These are phyloP conservation scores for Lyophyllum atratum DNA, from an alignment of 768 basidiomycete species.

Conservation along the genomic window DNA sequence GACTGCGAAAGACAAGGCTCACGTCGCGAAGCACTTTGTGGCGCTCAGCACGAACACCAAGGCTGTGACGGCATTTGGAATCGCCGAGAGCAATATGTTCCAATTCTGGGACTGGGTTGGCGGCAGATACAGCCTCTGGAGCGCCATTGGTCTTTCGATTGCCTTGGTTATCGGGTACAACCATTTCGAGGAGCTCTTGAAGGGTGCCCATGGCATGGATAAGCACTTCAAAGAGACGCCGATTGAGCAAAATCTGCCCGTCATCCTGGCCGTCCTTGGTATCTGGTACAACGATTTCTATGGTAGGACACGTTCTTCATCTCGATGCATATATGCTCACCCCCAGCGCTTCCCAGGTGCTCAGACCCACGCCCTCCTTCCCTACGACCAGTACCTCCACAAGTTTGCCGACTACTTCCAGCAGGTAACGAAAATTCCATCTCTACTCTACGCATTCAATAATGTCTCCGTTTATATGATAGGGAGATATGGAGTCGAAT, in stretches of 20 bases:
- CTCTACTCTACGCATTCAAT: not conserved
- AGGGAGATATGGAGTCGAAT: conserved; percentile 99
- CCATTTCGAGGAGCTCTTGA: conserved; percentile 87
- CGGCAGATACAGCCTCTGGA: conserved; percentile 97
- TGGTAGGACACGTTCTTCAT: conserved; percentile 37
- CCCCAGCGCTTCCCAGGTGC: conserved; percentile 51
- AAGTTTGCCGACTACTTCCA: conserved; percentile 99
- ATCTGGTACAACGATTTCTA: conserved; percentile 99
- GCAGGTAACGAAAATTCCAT: conserved; percentile 47
- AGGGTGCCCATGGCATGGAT: conserved; percentile 97
- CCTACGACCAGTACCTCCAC: conserved; percentile 99
- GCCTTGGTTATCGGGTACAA: conserved; percentile 92
- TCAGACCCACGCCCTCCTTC: conserved; percentile 93
- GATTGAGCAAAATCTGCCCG: conserved; percentile 89
- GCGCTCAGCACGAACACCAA: conserved; percentile 96
- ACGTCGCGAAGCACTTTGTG: conserved; percentile 99
- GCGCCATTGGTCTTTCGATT: conserved; percentile 95
- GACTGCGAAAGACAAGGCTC: conserved; percentile 79
- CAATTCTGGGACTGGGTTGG: conserved; percentile 99
- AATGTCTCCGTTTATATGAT: not conserved
- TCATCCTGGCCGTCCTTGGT: conserved; percentile 85
- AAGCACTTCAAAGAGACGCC: conserved; percentile 91
- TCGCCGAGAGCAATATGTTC: conserved; percentile 94
- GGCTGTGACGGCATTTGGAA: conserved; percentile 93
- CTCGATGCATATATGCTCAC: not conserved